Evolutionary conservation across 208 protist genomes (phyloP).

Genomic region (Wallacemonas sp.): DNA sequence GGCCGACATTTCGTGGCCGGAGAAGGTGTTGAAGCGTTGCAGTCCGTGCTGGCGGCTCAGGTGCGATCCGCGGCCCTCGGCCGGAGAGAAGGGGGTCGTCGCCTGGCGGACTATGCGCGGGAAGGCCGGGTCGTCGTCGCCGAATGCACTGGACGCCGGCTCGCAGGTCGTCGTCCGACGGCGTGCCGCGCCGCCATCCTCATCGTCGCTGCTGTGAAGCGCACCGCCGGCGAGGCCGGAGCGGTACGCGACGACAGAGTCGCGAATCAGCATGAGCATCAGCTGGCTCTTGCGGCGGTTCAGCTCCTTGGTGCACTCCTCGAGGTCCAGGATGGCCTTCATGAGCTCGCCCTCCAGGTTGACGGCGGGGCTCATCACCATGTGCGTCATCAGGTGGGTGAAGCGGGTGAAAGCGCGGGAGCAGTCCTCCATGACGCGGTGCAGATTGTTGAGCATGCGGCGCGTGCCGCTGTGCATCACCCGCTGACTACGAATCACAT

Average conservation of each 20-base stretch:
- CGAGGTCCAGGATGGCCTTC: slow-evolving; percentile 71
- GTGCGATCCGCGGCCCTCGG: background rate
- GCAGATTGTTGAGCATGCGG: slow-evolving; percentile 62
- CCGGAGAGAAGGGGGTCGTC: background rate
- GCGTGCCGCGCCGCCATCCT: background rate
- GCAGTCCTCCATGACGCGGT: slow-evolving; percentile 65
- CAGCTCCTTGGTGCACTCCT: slow-evolving; percentile 55
- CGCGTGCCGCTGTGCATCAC: slow-evolving; percentile 45
- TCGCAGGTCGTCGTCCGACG: background rate
- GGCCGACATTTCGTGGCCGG: slow-evolving; percentile 5
- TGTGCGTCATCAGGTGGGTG: slow-evolving; percentile 66
- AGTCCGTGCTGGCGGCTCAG: background rate
- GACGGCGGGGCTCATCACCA: slow-evolving; percentile 57
- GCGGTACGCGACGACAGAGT: slow-evolving; percentile 46
- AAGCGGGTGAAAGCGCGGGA: slow-evolving; percentile 64
- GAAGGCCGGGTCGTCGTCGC: slow-evolving; percentile 8
- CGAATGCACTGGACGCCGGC: background rate
- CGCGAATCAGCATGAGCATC: slow-evolving; percentile 75
- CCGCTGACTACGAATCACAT: slow-evolving; percentile 73
- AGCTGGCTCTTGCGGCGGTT: slow-evolving; percentile 81
- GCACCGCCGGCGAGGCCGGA: slow-evolving; percentile 4
- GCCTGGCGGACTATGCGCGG: background rate
- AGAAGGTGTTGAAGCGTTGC: slow-evolving; percentile 12
- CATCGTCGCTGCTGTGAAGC: slow-evolving; percentile 8
- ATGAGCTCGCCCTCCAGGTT: slow-evolving; percentile 77